Percentiles rank a stretch among this genome's conserved stretches.
Conservation (phyloP, 495 filamentous ascomycete species). For the Aspergillus sclerotiicarbonarius region DNA sequence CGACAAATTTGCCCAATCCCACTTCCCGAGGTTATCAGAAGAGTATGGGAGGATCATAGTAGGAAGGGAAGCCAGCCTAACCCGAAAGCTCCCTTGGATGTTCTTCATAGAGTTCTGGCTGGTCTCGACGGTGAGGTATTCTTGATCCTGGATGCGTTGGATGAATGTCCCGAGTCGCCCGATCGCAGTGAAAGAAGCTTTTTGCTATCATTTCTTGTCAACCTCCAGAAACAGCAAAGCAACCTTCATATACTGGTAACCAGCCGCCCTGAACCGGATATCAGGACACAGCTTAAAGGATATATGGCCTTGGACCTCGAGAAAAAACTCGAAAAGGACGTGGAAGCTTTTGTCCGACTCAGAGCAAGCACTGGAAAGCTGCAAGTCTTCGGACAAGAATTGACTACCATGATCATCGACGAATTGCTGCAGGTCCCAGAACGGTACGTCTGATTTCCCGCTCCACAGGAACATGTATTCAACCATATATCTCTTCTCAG, state of each 20-base stretch:
- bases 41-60: constrained; percentile 11
- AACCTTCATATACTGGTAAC: constrained; percentile 20
- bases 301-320: constrained; percentile 3
- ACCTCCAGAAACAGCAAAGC: not conserved
- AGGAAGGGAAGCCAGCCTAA: not conserved
- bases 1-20: constrained; percentile 10
- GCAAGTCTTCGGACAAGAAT: not conserved
- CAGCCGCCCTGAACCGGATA: constrained; percentile 11
- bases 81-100: not conserved
- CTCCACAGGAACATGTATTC: no score
- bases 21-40: constrained; percentile 1
- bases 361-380: not conserved
- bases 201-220: constrained; percentile 4
- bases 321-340: constrained; percentile 5
- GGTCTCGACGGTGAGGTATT: constrained; percentile 6
- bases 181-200: not conserved
- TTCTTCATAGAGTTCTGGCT: constrained; percentile 6
- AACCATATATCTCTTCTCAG: no score
- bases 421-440: constrained; percentile 5
- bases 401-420: not conserved
- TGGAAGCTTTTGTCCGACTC: constrained; percentile 9
- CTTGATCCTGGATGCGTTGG: constrained; percentile 19
- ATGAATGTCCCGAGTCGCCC: constrained; percentile 15
- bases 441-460: not conserved
- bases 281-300: not conserved